Base-by-base conservation (phyloP, 139 green algal species). In the Spirogloea muscicola region DNA sequence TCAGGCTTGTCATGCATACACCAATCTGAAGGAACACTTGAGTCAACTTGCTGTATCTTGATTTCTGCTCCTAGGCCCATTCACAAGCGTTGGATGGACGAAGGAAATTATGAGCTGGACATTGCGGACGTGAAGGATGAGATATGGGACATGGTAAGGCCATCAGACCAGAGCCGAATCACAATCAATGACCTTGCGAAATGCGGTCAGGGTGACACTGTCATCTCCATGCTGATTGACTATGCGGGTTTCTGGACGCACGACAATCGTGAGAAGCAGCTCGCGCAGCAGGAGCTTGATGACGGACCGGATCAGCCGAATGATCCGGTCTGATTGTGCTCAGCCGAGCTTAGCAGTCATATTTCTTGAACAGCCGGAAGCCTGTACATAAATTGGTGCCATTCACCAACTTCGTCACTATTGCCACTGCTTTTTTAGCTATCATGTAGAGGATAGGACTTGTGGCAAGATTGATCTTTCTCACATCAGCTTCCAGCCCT, bases 121-220 rank as follows among this genome's bases (percentile, higher is more conserved):
- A 62, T 82, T 2, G 63, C 66, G 65, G 79, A 85, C 58, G 79
- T 85, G 27, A 72, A 58, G 55, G 79, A 85, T 34, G 79, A 85
- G 76, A 59, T 85, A 10, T 85, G 68, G 38, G 79, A 85, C 58
- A 85, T 85, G 79, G 66, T 85, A 33, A 85, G 80, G 33, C 77
- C 67, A 16, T 10, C 21, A 27, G 57, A 76, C 41, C 65, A 65
- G 18, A 34, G 34, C 6, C 61, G 36, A 18, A 83, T 85, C 67
- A 84, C 77, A 6, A 58, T 81, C 42, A 34, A 81, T 21, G 79
- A 85, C 38, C 59, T 85, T 25, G 29, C 80, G 18, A 52, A 58
- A 3, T 81, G 77, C 76, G 43, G 51, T 18, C 46, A 82, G 16
- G 76, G 65, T 27, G 66, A 84, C 37, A 85, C 79, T 6, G 76